Base-by-base conservation (phyloP, 306 rosid genomes). In the Dryas drummondii region DNA sequence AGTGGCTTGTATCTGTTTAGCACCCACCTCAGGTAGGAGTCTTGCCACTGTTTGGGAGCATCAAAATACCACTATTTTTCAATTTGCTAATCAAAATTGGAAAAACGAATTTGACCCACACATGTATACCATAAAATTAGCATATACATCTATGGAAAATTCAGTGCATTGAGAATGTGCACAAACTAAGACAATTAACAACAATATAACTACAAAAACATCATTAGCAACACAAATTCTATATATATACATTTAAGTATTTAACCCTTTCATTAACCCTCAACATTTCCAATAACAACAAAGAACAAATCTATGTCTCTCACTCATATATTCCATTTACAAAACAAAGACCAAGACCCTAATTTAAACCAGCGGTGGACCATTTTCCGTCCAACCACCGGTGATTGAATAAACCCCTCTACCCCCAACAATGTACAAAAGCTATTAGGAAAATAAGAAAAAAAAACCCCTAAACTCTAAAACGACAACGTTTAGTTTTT, bases 281-380 rank as follows among this genome's bases (percentile, higher is more conserved):
- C 48, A 45, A 27, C 44, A 73, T 32, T 32, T 76, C 76, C 44
- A 66, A 63, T 79, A 82, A 61, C 53, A 66, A 71, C 67, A 74
- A 22, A 77, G 68, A 85, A 78, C 83, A 78, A 82, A 82, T 46
- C 84, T 75, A 90, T 40, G 65, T 65, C 76, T 81, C 64, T 26
- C 68, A 48, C 89, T 83, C 75, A 78, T 84, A 82, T 77, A 70
- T 76, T 80, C 82, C 75, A 91, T 93, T 86, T 96, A 90, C 92
- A 81, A 13, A 94, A 87, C 93, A 76, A 47, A 91, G 80, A 89
- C 84, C 86, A 84, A 84, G 75, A 83, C 77, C 78, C 82, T 73
- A 78, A 62, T 42, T 67, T 77, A 44, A 78, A 76, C 69, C 87
- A 73, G 90, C 48, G 8, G 84, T 44, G 79, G 77, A 84, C 83